phyloP scores from a whole-genome alignment of 2,329 filamentous ascomycete species.

The Fusarium concolor region DNA sequence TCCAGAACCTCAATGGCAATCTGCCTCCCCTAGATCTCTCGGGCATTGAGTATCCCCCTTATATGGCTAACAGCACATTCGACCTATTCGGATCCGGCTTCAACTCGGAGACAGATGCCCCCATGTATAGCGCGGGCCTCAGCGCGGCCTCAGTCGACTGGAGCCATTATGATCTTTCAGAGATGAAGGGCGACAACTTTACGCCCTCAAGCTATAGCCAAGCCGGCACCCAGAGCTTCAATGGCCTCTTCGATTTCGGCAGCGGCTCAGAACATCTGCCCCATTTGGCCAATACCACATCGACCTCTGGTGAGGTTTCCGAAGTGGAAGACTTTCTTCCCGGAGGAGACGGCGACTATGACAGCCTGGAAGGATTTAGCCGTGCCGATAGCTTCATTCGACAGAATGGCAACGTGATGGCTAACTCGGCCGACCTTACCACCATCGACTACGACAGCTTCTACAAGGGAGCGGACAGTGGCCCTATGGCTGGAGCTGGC shows the following conservation, averaged over 20 bases:
- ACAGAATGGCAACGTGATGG: slow-evolving; percentile 58
- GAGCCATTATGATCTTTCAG: slow-evolving; percentile 60
- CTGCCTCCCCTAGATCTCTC: slow-evolving; percentile 70
- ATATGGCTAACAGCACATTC: slow-evolving; percentile 59
- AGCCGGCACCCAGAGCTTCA: slow-evolving; percentile 62
- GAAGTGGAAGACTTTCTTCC: slow-evolving; percentile 71
- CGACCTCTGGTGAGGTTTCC: slow-evolving; percentile 75
- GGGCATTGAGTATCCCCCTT: slow-evolving; percentile 63
- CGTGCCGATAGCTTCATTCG: slow-evolving; percentile 61
- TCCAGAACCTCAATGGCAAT: slow-evolving; percentile 64
- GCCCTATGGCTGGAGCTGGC: slow-evolving; percentile 55
- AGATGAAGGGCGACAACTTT: slow-evolving; percentile 61
- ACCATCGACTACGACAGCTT: slow-evolving; percentile 68
- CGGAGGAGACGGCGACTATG: slow-evolving; percentile 61
- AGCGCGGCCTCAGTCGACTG: slow-evolving; percentile 64
- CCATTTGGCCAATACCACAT: slow-evolving; percentile 66
- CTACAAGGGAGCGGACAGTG: slow-evolving; percentile 60
- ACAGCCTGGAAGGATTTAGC: slow-evolving; percentile 53
- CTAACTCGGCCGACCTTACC: slow-evolving; percentile 57
- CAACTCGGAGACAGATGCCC: slow-evolving; percentile 64
- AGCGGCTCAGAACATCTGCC: slow-evolving; percentile 66
- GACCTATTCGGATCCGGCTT: slow-evolving; percentile 64
- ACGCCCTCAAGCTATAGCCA: slow-evolving; percentile 67
- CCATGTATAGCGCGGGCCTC: slow-evolving; percentile 71
- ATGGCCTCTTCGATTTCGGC: slow-evolving; percentile 63